These are phyloP conservation scores for Phycomyces nitens DNA, from an alignment of 192 early-diverging fungal species.

Conservation along the genomic window DNA sequence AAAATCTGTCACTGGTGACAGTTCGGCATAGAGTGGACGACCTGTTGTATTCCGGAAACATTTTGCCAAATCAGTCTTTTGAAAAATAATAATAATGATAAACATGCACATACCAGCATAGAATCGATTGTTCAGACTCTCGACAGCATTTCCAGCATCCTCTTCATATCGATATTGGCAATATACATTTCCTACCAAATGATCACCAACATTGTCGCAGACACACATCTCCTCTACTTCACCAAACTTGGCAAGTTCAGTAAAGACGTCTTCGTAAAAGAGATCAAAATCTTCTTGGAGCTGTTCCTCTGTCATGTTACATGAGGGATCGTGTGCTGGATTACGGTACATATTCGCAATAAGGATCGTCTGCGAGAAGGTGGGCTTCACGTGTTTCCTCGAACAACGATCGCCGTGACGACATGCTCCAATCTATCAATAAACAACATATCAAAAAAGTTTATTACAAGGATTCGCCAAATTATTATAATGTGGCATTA, in stretches of 20 bases:
- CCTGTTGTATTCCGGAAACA: conserved; percentile 46
- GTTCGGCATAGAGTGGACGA: conserved; percentile 90
- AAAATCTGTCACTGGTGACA: conserved; percentile 97
- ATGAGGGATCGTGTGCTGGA: conserved; percentile 70
- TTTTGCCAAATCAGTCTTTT: no score
- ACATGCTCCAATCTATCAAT: conserved; percentile 86
- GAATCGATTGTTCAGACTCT: conserved; percentile 89
- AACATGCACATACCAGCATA: conserved; percentile 66
- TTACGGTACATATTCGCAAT: conserved; percentile 95
- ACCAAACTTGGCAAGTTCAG: conserved; percentile 94
- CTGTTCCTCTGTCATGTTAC: conserved; percentile 60
- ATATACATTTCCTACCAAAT: conserved; percentile 97
- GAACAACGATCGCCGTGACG: conserved; percentile 96
- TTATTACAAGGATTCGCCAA: no score
- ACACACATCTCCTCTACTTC: conserved; percentile 96
- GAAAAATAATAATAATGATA: conserved; percentile 3
- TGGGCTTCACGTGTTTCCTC: conserved; percentile 95
- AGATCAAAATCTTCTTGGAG: conserved; percentile 90
- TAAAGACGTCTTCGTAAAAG: conserved; percentile 96
- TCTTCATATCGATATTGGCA: conserved; percentile 87
- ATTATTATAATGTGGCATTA: no score
- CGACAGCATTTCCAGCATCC: conserved; percentile 89
- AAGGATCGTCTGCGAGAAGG: conserved; percentile 91
- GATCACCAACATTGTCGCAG: conserved; percentile 98
- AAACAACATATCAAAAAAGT: no score